A percentile compares a stretch with the other conserved stretches of the same genome.
Conservation (phyloP, 1,284 basidiomycete genomes). For the Gastroboletus turbinatus region DNA sequence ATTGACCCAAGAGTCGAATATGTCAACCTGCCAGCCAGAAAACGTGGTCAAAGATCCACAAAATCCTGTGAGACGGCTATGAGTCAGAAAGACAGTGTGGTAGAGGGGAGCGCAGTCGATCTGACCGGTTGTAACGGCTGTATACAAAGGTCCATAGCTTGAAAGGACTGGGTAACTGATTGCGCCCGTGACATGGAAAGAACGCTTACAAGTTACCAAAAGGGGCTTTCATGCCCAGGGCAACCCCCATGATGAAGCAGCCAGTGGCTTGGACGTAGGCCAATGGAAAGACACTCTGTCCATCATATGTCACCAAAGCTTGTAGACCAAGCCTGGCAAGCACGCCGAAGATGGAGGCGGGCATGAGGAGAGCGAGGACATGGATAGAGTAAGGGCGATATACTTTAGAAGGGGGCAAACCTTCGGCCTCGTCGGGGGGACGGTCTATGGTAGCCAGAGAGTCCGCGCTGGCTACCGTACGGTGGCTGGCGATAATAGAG, state of each 20-base stretch:
- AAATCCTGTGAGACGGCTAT: conserved; percentile 59
- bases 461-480: conserved; percentile 36
- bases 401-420: conserved; percentile 43
- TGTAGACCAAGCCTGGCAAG: conserved; percentile 75
- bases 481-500: conserved; percentile 37
- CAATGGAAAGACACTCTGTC: conserved; percentile 77
- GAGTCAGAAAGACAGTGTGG: conserved; percentile 4
- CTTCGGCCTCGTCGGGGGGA: conserved; percentile 47
- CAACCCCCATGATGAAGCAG: conserved; percentile 90
- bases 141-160: conserved; percentile 88
- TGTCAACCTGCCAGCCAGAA: conserved; percentile 90
- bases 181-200: conserved; percentile 1
- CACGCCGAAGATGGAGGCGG: conserved; percentile 76
- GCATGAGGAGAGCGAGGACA: conserved; percentile 70
- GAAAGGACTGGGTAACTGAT: conserved; percentile 8
- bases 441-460: conserved; percentile 52
- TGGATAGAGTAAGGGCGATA: conserved; percentile 62
- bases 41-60: conserved; percentile 97
- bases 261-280: conserved; percentile 89
- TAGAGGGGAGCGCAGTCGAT: neutral
- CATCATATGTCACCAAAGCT: conserved; percentile 72
- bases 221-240: conserved; percentile 65
- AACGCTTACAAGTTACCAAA: conserved; percentile 72
- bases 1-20: conserved; percentile 88
- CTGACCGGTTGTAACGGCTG: conserved; percentile 83